These are phyloP conservation scores for Salix purpurea DNA, from an alignment of 345 rosid genomes.

Conservation along the genomic window DNA sequence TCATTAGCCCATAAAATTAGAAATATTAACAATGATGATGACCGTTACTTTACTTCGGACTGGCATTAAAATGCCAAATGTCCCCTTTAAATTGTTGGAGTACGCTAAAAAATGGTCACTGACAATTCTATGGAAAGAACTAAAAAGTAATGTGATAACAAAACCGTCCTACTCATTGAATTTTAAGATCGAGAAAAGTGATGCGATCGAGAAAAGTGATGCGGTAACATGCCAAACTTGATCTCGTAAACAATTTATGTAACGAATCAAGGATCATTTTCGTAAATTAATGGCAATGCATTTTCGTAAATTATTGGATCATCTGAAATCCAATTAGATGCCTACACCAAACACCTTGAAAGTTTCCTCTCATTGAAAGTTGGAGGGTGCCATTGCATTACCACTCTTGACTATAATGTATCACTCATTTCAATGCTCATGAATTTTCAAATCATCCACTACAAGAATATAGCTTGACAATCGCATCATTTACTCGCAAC, in stretches of 20 bases:
- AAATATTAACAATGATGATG: not conserved
- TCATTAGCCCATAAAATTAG: not conserved
- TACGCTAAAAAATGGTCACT: not conserved
- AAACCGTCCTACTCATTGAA: not conserved
- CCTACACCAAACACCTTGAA: not conserved
- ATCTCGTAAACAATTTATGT: not conserved
- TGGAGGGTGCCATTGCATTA: not conserved
- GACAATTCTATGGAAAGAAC: not conserved
- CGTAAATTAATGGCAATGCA: not conserved
- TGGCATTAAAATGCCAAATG: not conserved
- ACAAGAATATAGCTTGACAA: not conserved
- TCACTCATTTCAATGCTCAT: not conserved
- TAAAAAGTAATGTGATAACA: not conserved
- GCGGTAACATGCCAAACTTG: not conserved
- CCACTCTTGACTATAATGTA: not conserved
- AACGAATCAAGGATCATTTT: not conserved
- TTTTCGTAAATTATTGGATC: too few species aligned
- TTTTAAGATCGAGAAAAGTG: not conserved
- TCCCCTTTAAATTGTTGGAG: not conserved
- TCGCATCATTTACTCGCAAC: slow-evolving; percentile 10
- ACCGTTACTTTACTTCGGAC: not conserved
- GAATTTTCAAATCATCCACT: not conserved
- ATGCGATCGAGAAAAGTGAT: not conserved
- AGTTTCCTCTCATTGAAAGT: not conserved
- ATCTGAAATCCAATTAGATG: not conserved